Conservation (phyloP, 139 green algal species). For the Micractinium sp. region DNA sequence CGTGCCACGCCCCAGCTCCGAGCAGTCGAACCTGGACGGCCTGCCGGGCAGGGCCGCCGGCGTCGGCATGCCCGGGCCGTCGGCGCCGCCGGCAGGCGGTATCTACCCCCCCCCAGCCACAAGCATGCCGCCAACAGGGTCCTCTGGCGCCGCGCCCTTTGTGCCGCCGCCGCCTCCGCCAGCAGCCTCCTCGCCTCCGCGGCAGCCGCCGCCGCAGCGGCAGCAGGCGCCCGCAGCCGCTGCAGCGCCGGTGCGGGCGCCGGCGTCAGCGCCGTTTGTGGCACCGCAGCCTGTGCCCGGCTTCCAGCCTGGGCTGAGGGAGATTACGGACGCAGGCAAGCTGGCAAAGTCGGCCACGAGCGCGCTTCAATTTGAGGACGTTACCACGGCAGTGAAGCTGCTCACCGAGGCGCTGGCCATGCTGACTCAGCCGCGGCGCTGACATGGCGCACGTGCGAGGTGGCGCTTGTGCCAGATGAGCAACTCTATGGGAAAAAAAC, state of each 20-base stretch:
- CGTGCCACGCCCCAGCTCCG: background rate
- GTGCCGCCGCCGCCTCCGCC: too few relatives aligned
- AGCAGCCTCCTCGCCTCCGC: too few relatives aligned
- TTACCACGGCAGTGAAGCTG: conserved; percentile 57
- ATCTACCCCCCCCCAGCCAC: conserved; percentile 14
- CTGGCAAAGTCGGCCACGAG: conserved; percentile 73
- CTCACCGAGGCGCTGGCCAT: conserved; percentile 21
- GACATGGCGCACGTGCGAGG: too few relatives aligned
- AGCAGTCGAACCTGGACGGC: background rate
- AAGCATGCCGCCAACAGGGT: background rate
- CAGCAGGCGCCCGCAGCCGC: background rate
- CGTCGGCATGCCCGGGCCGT: background rate
- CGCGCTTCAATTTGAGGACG: conserved; percentile 81
- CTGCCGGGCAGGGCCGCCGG: background rate
- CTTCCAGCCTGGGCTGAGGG: conserved; percentile 49
- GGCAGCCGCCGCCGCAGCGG: background rate
- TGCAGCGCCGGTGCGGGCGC: background rate
- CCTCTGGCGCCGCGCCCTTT: background rate
- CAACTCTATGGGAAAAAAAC: too few relatives aligned
- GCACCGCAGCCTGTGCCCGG: conserved; percentile 28
- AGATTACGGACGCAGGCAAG: conserved; percentile 71
- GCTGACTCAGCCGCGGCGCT: background rate
- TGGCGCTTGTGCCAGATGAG: too few relatives aligned
- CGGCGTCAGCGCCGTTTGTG: background rate
- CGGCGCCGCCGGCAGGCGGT: background rate